Base-by-base conservation (phyloP, 371 early-diverging fungal species). In the Apophysomyces elegans region DNA sequence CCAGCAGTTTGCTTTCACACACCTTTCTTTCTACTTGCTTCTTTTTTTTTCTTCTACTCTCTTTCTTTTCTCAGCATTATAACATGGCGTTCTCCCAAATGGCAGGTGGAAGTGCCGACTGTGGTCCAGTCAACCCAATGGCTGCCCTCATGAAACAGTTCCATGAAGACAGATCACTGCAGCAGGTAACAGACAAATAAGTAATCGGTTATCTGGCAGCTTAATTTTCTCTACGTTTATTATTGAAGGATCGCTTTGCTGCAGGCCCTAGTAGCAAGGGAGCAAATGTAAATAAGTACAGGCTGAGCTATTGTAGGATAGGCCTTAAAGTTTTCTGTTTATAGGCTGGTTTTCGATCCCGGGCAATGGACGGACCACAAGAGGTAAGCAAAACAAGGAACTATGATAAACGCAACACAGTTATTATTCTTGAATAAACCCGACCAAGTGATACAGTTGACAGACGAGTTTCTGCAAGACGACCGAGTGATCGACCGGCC, bases 61-160 rank as follows among this genome's bases (percentile, higher is more conserved):
- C 59, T 44, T 32, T 37, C 37, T 58, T 38, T 62, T 39, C 32
- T 59, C 8, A 18, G 58, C 46, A 57, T 36, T 56, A 21, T 35
- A 61, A 39, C 54, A 75, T 75, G 67, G 64, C 71, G 0, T 74
- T 74, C 59, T 56, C 68, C 36, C 75, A 77, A 18, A 78, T 81
- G 81, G 78, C 75, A 58, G 70, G 67, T 44, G 60, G 69, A 43
- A 88, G 83, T 56, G 88, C 92, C 47, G 94, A 93, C 60, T 94
- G 94, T 70, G 91, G 91, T 6, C 90, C 91, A 14, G 85, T 80
- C 45, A 94, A 92, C 64, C 87, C 92, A 36, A 86, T 93, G 86
- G 77, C 76, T 12, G 85, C 88, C 5, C 81, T 94, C 64, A 85
- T 88, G 85, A 93, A 94, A 73, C 91, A 88, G 68, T 88, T 93